A percentile compares a stretch with the other conserved stretches of the same genome.
Conservation (phyloP, 345 rosid species). For the Camelina laxa region DNA sequence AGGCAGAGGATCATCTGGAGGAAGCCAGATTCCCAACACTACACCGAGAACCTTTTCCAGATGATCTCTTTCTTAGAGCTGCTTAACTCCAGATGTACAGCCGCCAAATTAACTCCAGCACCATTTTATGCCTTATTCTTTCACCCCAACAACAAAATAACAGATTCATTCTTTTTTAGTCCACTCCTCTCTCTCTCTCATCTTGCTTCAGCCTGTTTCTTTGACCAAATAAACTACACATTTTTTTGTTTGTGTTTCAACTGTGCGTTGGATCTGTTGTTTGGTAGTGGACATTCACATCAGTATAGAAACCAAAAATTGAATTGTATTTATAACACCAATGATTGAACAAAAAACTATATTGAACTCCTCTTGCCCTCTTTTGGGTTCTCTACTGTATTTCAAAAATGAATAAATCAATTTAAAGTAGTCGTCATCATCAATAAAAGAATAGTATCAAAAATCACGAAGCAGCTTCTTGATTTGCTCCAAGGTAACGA, state of each 20-base stretch:
- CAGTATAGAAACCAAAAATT: conserved; percentile 25
- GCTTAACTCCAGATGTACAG: conserved; percentile 38
- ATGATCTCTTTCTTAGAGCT: conserved; percentile 40
- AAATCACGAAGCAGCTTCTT: conserved; percentile 61
- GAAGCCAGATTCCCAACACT: conserved; percentile 29
- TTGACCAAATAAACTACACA: conserved; percentile 20
- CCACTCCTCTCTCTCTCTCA: background rate
- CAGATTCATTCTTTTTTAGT: conserved; percentile 42
- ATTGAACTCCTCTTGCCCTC: background rate
- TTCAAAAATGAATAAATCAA: conserved; percentile 25
- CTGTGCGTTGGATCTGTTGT: conserved; percentile 31
- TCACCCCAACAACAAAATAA: conserved; percentile 20
- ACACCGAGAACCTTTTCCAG: conserved; percentile 47
- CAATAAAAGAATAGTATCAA: conserved; percentile 26
- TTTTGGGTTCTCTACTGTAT: background rate
- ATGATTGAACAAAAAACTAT: conserved; percentile 18
- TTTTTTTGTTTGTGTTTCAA: background rate
- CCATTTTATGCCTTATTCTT: conserved; percentile 26
- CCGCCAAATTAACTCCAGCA: conserved; percentile 32
- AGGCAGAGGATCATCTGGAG: conserved; percentile 46
- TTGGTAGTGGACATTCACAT: conserved; percentile 35
- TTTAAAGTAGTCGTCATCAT: conserved; percentile 2
- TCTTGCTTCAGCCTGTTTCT: conserved; percentile 10
- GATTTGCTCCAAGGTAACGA: conserved; percentile 80
- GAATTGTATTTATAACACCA: conserved; percentile 30